These are phyloP conservation scores for Bruguiera hainesii DNA, from an alignment of 441 rosid species.

Conservation along the genomic window DNA sequence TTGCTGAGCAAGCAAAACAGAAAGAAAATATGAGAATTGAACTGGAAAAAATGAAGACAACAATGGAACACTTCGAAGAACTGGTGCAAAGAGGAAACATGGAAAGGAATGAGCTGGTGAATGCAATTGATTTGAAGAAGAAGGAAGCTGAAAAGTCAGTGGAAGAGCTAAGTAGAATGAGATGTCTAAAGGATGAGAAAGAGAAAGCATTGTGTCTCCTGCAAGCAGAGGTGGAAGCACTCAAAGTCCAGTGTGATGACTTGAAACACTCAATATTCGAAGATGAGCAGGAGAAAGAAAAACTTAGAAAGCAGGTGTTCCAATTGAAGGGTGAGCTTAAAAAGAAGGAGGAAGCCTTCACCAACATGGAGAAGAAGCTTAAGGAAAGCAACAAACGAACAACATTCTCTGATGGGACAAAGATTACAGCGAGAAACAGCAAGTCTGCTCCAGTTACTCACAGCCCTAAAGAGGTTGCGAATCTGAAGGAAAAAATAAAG, in stretches of 20 bases:
- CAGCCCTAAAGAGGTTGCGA: conserved; percentile 53
- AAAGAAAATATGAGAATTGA: conserved; percentile 41
- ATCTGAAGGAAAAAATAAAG: conserved; percentile 61
- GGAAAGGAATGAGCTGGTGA: conserved; percentile 44
- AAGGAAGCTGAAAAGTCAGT: conserved; percentile 45
- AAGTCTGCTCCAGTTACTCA: conserved; percentile 42
- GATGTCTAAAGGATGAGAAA: conserved; percentile 46
- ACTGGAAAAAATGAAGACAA: conserved; percentile 38
- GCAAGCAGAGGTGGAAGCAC: conserved; percentile 44
- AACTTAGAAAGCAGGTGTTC: conserved; percentile 50
- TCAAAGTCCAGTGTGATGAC: conserved; percentile 36
- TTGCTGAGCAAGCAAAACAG: conserved; percentile 40
- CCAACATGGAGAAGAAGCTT: conserved; percentile 56
- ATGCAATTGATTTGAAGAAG: conserved; percentile 39
- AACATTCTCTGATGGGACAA: conserved; percentile 42
- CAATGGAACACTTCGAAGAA: conserved; percentile 37
- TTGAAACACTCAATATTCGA: conserved; percentile 41
- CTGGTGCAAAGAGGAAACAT: conserved; percentile 36
- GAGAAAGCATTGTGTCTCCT: conserved; percentile 36
- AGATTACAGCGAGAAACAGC: conserved; percentile 42
- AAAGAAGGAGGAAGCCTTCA: conserved; percentile 60
- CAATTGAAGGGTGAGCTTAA: conserved; percentile 60
- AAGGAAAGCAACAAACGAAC: conserved; percentile 50
- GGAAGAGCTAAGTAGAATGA: conserved; percentile 43
- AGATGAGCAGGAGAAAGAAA: conserved; percentile 62